Evolutionary conservation across 2,329 filamentous ascomycete species (phyloP), one percentile per base, ranked within the genome.

Genomic region (Cordyceps fumosorosea): DNA sequence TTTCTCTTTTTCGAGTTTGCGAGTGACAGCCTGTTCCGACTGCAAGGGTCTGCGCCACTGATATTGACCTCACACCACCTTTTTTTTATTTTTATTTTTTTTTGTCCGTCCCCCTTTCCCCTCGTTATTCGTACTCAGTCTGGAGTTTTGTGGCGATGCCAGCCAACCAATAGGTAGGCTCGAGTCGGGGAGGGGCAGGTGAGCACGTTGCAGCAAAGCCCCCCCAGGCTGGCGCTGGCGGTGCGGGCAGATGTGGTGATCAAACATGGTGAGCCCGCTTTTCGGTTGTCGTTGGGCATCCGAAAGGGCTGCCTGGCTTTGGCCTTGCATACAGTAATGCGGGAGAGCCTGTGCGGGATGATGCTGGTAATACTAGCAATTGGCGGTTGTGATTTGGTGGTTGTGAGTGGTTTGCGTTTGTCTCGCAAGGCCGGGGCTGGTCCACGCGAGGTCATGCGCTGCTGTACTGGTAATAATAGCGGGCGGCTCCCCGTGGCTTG

Each of bases 251-350:
- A 34, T 18, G 45, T 37, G 55, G 42, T 48, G 56, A 59, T 52
- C 56, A 44, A 29, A 50, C 45, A 29, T 51, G 45, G 56, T 51
- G 3, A 22, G 11, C 18, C 44, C 44, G 44, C 44, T 47, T 51
- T 53, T 18, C 24, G 48, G 40, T 44, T 48, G 20, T 40, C 29
- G 58, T 60, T 60, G 58, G 58, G 58, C 58, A 60, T 34, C 57
- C 40, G 40, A 47, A 48, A 50, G 40, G 40, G 18, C 40, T 42
- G 40, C 10, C 14, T 18, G 37, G 37, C 16, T 44, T 37, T 37
- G 11, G 34, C 34, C 34, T 37, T 37, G 57, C 57, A 60, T 53
- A 26, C 29, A 7, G 29, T 29, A 29, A 29, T 29, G 29, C 29
- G 29, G 29, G 29, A 51, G 7, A 51, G 7, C 4, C 22, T 45